Base-by-base conservation (phyloP, 371 early-diverging fungal genomes). In the Mortierella sp. region DNA sequence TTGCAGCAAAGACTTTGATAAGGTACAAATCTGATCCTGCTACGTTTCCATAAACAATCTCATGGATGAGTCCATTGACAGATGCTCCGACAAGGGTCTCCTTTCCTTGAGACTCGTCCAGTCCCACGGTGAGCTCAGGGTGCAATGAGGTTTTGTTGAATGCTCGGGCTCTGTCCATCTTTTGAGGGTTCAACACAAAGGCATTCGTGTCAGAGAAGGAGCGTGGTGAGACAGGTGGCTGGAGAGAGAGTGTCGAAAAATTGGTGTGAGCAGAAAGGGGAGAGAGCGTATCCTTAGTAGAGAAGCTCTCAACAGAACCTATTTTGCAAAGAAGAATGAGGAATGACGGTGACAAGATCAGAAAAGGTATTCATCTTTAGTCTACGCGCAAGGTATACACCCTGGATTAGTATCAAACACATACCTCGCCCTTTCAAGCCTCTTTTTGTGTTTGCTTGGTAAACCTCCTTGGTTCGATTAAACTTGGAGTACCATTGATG, bases 21-120 rank as follows among this genome's bases (percentile, higher is more conserved):
- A 81, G 83, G 0, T 72, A 75, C 4, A 60, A 30, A 52, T 61
- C 30, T 29, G 62, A 46, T 4, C 47, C 59, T 50, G 70, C 56
- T 7, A 65, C 59, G 11, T 85, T 88, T 69, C 82, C 67, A 59
- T 82, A 86, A 4, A 94, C 59, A 46, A 93, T 70, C 65, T 93
- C 92, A 55, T 91, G 91, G 19, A 93, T 84, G 14, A 93, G 69
- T 0, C 91, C 92, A 28, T 85, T 82, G 15, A 89, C 74, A 9
- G 91, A 87, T 12, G 92, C 93, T 7, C 88, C 91, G 19, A 80
- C 52, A 12, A 89, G 59, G 68, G 59, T 25, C 64, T 84, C 60
- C 57, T 48, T 50, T 2, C 63, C 77, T 23, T 61, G 57, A 1
- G 43, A 46, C 15, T 30, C 66, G 3, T 50, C 74, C 47, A 68